These are phyloP conservation scores for Syzygium syzygioides DNA, from an alignment of 441 rosid genomes.

Conservation along the genomic window DNA sequence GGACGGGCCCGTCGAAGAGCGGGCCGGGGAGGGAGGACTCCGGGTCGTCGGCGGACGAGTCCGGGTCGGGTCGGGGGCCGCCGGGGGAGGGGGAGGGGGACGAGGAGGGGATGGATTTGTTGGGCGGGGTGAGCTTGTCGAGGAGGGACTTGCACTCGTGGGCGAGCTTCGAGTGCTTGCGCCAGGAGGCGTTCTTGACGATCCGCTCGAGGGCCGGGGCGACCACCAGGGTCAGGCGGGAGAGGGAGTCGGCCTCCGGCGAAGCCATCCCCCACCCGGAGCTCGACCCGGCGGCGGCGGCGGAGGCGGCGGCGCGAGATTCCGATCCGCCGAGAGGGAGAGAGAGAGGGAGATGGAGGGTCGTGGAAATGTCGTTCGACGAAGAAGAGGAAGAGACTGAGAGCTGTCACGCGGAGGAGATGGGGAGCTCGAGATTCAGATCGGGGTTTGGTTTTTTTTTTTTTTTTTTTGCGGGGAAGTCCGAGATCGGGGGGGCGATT, in stretches of 20 bases:
- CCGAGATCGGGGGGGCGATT: not conserved
- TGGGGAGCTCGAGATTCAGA: slow-evolving; percentile 41
- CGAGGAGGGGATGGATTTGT: slow-evolving; percentile 29
- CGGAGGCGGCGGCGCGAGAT: not conserved
- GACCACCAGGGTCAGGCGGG: slow-evolving; percentile 78
- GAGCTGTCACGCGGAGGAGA: not conserved
- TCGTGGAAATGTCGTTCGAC: not conserved
- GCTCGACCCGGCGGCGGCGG: slow-evolving; percentile 21
- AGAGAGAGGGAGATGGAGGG: not conserved
- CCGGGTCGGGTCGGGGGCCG: not conserved
- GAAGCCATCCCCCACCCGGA: slow-evolving; percentile 76
- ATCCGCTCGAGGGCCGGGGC: slow-evolving; percentile 85
- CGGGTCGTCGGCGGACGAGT: slow-evolving; percentile 39
- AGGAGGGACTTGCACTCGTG: slow-evolving; percentile 87
- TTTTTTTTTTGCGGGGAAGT: slow-evolving; percentile 10
- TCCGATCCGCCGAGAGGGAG: not conserved
- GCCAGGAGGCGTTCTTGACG: slow-evolving; percentile 89
- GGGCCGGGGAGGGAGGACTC: slow-evolving; percentile 73
- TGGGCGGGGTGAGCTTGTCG: slow-evolving; percentile 45
- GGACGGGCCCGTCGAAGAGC: slow-evolving; percentile 66
- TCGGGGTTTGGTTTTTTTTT: slow-evolving; percentile 29
- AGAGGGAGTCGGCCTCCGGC: slow-evolving; percentile 81
- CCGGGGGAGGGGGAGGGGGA: slow-evolving; percentile 9
- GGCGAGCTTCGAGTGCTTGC: slow-evolving; percentile 93
- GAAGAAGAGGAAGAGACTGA: not conserved